phyloP scores from a whole-genome alignment of 176 grass and related monocot genomes.

The Ensete ventricosum region DNA sequence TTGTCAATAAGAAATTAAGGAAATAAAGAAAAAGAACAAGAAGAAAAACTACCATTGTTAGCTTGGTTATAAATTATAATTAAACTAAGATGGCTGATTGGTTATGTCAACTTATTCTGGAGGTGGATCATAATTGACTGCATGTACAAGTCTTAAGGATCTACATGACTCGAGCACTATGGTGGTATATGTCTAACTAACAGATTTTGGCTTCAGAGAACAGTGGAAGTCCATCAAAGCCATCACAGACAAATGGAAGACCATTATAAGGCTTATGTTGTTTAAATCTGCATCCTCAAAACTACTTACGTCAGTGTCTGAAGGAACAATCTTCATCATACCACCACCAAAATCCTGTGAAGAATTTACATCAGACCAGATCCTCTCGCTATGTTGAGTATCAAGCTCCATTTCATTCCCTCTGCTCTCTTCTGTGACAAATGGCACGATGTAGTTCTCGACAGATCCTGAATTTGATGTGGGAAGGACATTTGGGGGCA shows the following conservation, averaged over 20 bases:
- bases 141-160: background rate
- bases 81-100: background rate
- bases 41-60: too few relatives aligned
- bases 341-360: slow-evolving; percentile 55
- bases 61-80: too few relatives aligned
- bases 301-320: slow-evolving; percentile 65
- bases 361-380: slow-evolving; percentile 34
- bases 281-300: background rate
- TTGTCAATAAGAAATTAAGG: too few relatives aligned
- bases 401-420: slow-evolving; percentile 25
- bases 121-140: background rate
- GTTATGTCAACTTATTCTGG: background rate
- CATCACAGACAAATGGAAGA: too few relatives aligned
- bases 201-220: too few relatives aligned
- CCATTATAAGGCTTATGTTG: background rate
- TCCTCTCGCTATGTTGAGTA: slow-evolving; percentile 29
- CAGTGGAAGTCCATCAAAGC: too few relatives aligned
- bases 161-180: background rate
- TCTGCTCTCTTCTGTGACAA: slow-evolving; percentile 29
- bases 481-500: slow-evolving; percentile 30
- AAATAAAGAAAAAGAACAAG: too few relatives aligned
- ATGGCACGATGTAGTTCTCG: slow-evolving; percentile 21
- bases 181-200: background rate
- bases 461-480: slow-evolving; percentile 29
- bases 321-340: slow-evolving; percentile 72